Conservation (phyloP, 2,329 filamentous ascomycete species). For the Emericellopsis atlantica region DNA sequence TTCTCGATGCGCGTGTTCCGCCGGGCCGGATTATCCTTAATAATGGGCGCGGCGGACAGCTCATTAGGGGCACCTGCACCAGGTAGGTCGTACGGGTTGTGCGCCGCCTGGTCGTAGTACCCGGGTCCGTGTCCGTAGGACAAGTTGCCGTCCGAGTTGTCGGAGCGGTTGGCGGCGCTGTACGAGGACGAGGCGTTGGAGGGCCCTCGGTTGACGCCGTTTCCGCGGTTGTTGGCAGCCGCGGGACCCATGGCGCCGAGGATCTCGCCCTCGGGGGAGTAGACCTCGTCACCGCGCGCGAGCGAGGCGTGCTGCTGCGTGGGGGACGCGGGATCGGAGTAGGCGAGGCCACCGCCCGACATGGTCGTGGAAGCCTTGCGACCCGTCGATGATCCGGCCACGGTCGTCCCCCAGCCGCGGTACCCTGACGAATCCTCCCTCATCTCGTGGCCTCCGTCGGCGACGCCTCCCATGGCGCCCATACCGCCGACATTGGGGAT, state of each 20-base stretch:
- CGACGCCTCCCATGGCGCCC: slow-evolving; percentile 18
- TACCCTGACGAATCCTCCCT: slow-evolving; percentile 73
- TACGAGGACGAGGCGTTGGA: slow-evolving; percentile 97
- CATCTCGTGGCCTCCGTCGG: slow-evolving; percentile 57
- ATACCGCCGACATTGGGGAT: slow-evolving; percentile 33
- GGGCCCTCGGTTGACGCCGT: slow-evolving; percentile 71
- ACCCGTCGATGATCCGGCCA: slow-evolving; percentile 48
- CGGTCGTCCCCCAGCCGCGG: slow-evolving; percentile 80
- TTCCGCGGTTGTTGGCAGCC: slow-evolving; percentile 47
- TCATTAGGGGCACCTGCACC: slow-evolving; percentile 19
- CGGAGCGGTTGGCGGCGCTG: slow-evolving; percentile 67
- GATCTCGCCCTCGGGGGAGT: slow-evolving; percentile 64
- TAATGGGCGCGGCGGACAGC: slow-evolving; percentile 57
- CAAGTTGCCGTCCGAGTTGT: slow-evolving; percentile 43
- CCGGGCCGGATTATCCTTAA: slow-evolving; percentile 82
- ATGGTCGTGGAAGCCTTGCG: slow-evolving; percentile 84
- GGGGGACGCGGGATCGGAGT: slow-evolving; percentile 65
- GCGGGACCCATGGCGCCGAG: slow-evolving; percentile 71
- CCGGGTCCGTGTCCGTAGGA: slow-evolving; percentile 32
- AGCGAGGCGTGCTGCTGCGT: slow-evolving; percentile 55
- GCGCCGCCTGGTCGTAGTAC: slow-evolving; percentile 38
- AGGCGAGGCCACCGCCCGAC: slow-evolving; percentile 60
- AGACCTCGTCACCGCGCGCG: slow-evolving; percentile 51
- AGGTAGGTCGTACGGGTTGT: slow-evolving; percentile 38
- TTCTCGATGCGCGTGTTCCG: slow-evolving; percentile 94